Evolutionary conservation across 2,329 filamentous ascomycete genomes (phyloP).

Genomic region (Anisogramma anomala): DNA sequence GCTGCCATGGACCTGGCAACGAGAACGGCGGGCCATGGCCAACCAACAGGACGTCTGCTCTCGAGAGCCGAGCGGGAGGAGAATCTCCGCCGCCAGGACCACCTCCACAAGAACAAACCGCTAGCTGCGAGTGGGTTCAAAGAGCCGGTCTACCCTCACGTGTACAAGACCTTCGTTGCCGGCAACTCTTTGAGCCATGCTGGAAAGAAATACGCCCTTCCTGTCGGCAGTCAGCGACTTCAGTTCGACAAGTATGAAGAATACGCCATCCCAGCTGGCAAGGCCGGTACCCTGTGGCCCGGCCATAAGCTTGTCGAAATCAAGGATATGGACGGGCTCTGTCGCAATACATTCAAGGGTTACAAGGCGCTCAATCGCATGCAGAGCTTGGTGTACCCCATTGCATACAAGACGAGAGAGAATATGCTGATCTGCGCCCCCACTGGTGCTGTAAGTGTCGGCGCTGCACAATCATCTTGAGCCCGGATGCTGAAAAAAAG

Average conservation of each 20-base stretch:
- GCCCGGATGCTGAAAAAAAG: constrained; percentile 8
- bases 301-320: constrained; percentile 71
- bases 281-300: constrained; percentile 60
- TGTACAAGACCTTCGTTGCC: constrained; percentile 73
- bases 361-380: constrained; percentile 93
- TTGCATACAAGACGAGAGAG: constrained; percentile 90
- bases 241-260: constrained; percentile 79
- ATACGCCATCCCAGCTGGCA: constrained; percentile 71
- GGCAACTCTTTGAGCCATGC: constrained; percentile 74
- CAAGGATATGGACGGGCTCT: constrained; percentile 75
- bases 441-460: constrained; percentile 62
- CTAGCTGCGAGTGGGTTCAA: constrained; percentile 61
- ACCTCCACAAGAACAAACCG: constrained; percentile 67
- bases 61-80: constrained; percentile 70
- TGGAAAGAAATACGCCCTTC: constrained; percentile 74
- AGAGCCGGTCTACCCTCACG: constrained; percentile 77
- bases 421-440: constrained; percentile 99
- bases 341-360: constrained; percentile 80
- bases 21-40: constrained; percentile 20
- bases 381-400: constrained; percentile 92
- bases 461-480: neutral
- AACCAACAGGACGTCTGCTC: constrained; percentile 43
- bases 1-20: constrained; percentile 24
- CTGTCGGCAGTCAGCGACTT: constrained; percentile 57
- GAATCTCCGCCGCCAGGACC: constrained; percentile 62